Evolutionary conservation across 768 basidiomycete genomes (phyloP).

Genomic region (Leccinum truebloodii): DNA sequence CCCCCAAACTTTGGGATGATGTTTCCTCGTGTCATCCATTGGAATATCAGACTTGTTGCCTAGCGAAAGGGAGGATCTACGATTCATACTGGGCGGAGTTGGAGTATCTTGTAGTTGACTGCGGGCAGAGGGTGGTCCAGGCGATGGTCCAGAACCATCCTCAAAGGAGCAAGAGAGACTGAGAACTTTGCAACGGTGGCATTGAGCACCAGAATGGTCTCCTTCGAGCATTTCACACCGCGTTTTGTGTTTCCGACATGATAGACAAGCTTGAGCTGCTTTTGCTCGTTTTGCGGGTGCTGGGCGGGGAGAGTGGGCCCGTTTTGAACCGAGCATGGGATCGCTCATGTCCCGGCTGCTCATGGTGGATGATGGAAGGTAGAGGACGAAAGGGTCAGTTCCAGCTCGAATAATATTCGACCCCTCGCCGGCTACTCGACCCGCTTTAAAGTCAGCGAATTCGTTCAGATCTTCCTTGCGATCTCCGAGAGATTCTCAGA

Average conservation of each 20-base stretch:
- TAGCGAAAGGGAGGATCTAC: constrained; percentile 24
- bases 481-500: constrained; percentile 1
- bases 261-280: constrained; percentile 45
- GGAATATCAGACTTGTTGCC: constrained; percentile 21
- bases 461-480: not conserved
- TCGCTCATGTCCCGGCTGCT: constrained; percentile 20
- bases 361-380: constrained; percentile 20
- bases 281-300: constrained; percentile 41
- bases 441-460: constrained; percentile 33
- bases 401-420: constrained; percentile 3
- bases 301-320: constrained; percentile 33
- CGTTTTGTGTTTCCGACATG: constrained; percentile 50
- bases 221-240: constrained; percentile 52
- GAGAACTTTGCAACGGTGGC: constrained; percentile 53
- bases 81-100: constrained; percentile 22
- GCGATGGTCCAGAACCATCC: constrained; percentile 24
- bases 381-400: constrained; percentile 5
- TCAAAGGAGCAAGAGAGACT: constrained; percentile 49
- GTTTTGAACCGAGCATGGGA: constrained; percentile 29
- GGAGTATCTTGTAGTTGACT: constrained; percentile 22
- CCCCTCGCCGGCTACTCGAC: constrained; percentile 15
- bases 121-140: constrained; percentile 18
- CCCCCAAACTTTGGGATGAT: constrained; percentile 23
- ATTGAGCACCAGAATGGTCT: constrained; percentile 38
- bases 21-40: constrained; percentile 25